Conservation (phyloP, 2,329 filamentous ascomycete genomes). For the Fusarium cicatricum region DNA sequence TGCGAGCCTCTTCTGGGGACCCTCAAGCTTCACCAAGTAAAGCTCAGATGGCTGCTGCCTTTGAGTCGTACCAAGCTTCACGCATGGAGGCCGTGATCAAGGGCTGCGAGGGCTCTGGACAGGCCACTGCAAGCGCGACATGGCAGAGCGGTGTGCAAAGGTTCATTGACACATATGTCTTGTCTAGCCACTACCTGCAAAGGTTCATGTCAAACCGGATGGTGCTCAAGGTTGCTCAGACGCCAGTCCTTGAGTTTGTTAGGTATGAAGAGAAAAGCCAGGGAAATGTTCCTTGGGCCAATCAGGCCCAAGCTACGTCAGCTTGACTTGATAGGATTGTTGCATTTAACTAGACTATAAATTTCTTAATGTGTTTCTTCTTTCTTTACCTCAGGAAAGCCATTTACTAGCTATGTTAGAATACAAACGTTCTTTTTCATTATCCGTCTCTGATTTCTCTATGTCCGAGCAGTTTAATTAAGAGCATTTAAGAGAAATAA, state of each 20-base stretch:
- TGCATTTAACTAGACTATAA: too few relatives aligned
- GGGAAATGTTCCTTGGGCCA: neutral
- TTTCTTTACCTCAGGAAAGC: too few relatives aligned
- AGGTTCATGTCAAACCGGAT: slow-evolving; percentile 8
- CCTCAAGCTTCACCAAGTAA: neutral
- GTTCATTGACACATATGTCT: slow-evolving; percentile 26
- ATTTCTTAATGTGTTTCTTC: too few relatives aligned
- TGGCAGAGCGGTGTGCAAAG: slow-evolving; percentile 26
- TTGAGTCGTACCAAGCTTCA: slow-evolving; percentile 19
- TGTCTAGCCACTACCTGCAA: slow-evolving; percentile 14
- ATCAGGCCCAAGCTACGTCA: too few relatives aligned
- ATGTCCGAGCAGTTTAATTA: too few relatives aligned
- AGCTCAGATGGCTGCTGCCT: slow-evolving; percentile 6
- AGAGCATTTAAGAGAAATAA: too few relatives aligned
- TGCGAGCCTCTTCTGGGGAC: too few relatives aligned
- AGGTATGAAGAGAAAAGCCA: neutral
- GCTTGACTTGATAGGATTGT: too few relatives aligned
- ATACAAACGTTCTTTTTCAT: too few relatives aligned
- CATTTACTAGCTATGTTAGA: too few relatives aligned
- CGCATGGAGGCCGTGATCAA: slow-evolving; percentile 17
- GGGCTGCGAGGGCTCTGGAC: slow-evolving; percentile 6
- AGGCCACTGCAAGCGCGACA: slow-evolving; percentile 20
- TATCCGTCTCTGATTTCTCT: too few relatives aligned
- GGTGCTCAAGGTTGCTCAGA: slow-evolving; percentile 7
- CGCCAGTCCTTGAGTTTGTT: slow-evolving; percentile 14